Base-by-base conservation (phyloP, 345 rosid species). In the Boechera divaricarpa region DNA sequence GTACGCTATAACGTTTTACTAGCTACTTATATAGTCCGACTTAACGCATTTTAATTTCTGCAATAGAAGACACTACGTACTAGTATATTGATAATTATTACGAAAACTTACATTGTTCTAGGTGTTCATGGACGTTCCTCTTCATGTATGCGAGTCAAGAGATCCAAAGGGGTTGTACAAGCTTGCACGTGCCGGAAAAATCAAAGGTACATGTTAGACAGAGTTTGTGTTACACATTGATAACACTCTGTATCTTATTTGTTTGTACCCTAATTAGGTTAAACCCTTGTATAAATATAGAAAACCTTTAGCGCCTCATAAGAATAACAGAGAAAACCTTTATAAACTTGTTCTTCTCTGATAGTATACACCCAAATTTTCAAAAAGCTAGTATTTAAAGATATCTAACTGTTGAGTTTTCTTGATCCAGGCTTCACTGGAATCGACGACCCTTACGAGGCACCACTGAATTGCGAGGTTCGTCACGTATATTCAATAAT, bases 101-200 rank as follows among this genome's bases (percentile, higher is more conserved):
- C 2, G 41, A 28, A 73, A 39, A 26, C 3, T 35, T 41, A 2
- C 49, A 10, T 44, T 71, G 63, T 53, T 31, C 36, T 72, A 88
- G 95, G 92, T 92, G 13, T 90, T 87, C 78, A 85, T 92, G 96
- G 88, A 92, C 66, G 92, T 86, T 67, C 93, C 97, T 45, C 93
- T 90, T 56, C 73, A 82, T 35, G 85, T 88, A 54, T 92, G 96
- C 26, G 97, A 92, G 87, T 83, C 84, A 16, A 88, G 96, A 80
- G 96, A 92, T 72, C 92, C 97, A 21, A 92, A 92, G 80, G 96
- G 96, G 61, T 77, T 92, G 58, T 92, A 92, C 85, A 90, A 88
- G 77, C 93, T 92, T 64, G 97, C 96, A 36, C 87, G 97, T 53
- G 93, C 96, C 24, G 97, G 97, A 55, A 92, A 88, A 80, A 88